Evolutionary conservation across 768 basidiomycete species (phyloP), one percentile per base, ranked within the genome.

Genomic region (Boletus subparvulus): DNA sequence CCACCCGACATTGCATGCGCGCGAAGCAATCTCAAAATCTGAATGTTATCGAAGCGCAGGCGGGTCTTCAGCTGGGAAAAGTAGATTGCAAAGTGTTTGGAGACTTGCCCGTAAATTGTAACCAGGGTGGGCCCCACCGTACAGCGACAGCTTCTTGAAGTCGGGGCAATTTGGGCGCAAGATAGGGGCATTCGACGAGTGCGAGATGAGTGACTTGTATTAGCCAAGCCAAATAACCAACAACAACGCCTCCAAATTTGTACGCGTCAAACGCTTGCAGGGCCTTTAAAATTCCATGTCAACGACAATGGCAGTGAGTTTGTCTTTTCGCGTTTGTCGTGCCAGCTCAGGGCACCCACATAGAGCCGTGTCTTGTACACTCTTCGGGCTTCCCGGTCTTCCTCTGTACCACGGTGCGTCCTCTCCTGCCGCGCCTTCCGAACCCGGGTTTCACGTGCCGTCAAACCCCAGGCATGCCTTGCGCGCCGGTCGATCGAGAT

Each of bases 401-500:
- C 57, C n/a, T 54, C 60, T 11, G 12, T 59, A 35, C 44, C 61
- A 33, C 61, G 62, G 62, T 63, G 19, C 21, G 47, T 62, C 35
- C 42, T 32, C 14, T 30, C 7, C 8, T 24, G n/a, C 19, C 28
- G 6, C 12, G 24, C 41, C n/a, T 44, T 39, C 17, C 12, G 16
- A 43, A 42, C 42, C n/a, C 21, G 6, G 11, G 16, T 54, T 54
- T 59, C 24, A 51, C 42, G 52, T 17, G 54, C 39, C 36, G 9
- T 46, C 49, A 4, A 11, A 19, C 19, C 14, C 37, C 50, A 73
- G 70, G 35, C 54, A 65, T 51, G 62, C 50, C 11, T 60, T 67
- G 12, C 61, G 70, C 55, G 62, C 74, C 37, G 67, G 65, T 59
- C 73, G 74, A 17, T 75, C 79, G 64, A 78, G 87, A 78, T 83